Base-by-base conservation (phyloP, 2,329 filamentous ascomycete genomes). In the Fusarium xylarioides region DNA sequence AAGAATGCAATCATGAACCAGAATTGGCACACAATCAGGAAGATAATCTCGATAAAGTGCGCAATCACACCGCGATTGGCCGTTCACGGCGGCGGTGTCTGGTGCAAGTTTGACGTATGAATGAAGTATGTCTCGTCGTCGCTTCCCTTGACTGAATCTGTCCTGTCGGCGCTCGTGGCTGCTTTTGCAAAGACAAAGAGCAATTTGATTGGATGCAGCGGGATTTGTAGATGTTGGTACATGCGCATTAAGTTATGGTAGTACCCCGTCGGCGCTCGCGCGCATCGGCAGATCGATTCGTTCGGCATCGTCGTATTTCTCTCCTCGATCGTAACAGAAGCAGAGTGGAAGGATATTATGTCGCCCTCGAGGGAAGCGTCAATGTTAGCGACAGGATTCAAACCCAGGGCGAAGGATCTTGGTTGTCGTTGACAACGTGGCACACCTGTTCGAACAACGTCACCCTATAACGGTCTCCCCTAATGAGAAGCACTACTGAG, bases 1-100 rank as follows among this genome's bases (percentile, higher is more conserved):
- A 88, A 87, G 74, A 86, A 89, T 37, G 85, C 88, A 7, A 85
- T 35, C 0, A 84, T 84, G 77, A 89, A 89, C 85, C 86, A 90
- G 34, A 82, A 71, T 68, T 90, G 87, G 70, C 85, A 88, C 1
- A 85, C 57, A 12, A 83, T 75, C 28, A 89, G 73, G 69, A 85
- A 82, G 11, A 83, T 42, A 0, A 84, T 79, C 68, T 89, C 85
- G 8, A 83, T 40, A 1, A 87, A 44, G 75, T 87, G 85, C 3
- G 74, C 49, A n/a, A 83, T 53, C 28, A 84, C 68, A 4, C 80
- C 76, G 5, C 80, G 79, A 9, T 76, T 80, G 1, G 83, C 81
- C 4, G 83, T 83, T 63, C 84, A 78, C 10, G 81, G 80, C 9
- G 86, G 84, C 1, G 84, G 83, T 21, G 85, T 75, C 68, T 83